Conservation (phyloP, 805 yeast species). For the Sungouiella blattae region DNA sequence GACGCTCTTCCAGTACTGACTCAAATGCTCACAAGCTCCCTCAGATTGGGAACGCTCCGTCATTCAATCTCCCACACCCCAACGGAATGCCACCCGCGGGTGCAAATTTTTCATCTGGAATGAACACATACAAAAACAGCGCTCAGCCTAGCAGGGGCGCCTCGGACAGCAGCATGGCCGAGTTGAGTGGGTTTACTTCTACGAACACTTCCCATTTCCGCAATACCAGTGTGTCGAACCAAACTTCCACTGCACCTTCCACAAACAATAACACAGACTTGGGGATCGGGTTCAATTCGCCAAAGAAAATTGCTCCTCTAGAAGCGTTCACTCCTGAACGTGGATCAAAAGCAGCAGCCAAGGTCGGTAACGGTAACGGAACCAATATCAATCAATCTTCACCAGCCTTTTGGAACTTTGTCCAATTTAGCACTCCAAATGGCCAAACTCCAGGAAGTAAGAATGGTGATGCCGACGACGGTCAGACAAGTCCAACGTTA, state of each 20-base stretch:
- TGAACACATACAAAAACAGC: slow-evolving; percentile 1
- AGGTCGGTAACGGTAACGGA: slow-evolving; percentile 23
- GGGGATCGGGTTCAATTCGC: slow-evolving; percentile 38
- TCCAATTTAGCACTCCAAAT: slow-evolving; percentile 61
- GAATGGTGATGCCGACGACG: slow-evolving; percentile 35
- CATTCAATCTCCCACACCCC: slow-evolving; percentile 35
- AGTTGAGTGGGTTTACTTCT: slow-evolving; percentile 3
- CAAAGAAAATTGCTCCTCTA: slow-evolving; percentile 39
- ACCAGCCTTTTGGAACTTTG: slow-evolving; percentile 92
- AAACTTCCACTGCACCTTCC: slow-evolving; percentile 20
- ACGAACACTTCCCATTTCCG: not conserved
- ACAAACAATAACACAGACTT: slow-evolving; percentile 31
- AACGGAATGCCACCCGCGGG: slow-evolving; percentile 1
- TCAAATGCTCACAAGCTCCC: slow-evolving; percentile 31
- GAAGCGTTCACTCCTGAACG: slow-evolving; percentile 46
- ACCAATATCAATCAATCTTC: slow-evolving; percentile 57
- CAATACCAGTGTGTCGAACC: slow-evolving; percentile 16
- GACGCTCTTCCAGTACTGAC: slow-evolving; percentile 18
- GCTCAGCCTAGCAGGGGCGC: slow-evolving; percentile 13
- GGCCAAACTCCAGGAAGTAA: slow-evolving; percentile 42
- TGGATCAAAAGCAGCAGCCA: slow-evolving; percentile 28
- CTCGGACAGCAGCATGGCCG: slow-evolving; percentile 22
- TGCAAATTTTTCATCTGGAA: not conserved
- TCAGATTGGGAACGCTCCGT: slow-evolving; percentile 25
- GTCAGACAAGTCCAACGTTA: slow-evolving; percentile 40